These are phyloP conservation scores for Xylaria sp. DNA, from an alignment of 2,329 filamentous ascomycete genomes.

Conservation along the genomic window DNA sequence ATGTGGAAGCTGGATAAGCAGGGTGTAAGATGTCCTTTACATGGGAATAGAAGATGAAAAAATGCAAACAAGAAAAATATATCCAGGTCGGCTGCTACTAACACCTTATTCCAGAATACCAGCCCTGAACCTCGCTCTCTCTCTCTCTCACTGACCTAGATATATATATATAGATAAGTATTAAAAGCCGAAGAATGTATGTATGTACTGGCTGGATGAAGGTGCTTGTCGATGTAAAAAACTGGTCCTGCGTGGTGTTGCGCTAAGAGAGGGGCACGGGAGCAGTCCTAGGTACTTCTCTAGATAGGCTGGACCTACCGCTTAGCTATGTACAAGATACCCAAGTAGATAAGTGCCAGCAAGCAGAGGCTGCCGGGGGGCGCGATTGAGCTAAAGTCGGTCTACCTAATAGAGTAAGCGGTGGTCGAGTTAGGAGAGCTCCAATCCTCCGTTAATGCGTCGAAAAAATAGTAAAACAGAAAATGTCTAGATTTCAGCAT, in stretches of 20 bases:
- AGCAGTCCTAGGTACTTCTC: too few relatives aligned
- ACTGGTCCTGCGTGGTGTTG: background rate
- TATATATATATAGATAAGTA: background rate
- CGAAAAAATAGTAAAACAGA: background rate
- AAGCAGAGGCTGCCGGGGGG: background rate
- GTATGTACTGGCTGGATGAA: too few relatives aligned
- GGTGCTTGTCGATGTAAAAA: too few relatives aligned
- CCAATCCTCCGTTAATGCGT: conserved; percentile 4
- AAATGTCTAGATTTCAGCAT: background rate
- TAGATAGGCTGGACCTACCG: too few relatives aligned
- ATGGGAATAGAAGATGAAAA: background rate
- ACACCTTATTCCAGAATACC: background rate
- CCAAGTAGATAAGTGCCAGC: background rate
- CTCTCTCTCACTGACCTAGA: background rate
- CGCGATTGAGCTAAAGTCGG: conserved; percentile 13
- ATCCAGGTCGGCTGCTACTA: conserved; percentile 2
- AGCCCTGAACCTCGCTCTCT: background rate
- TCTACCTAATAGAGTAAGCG: conserved; percentile 29
- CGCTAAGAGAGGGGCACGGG: background rate
- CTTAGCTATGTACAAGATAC: background rate
- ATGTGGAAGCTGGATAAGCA: too few relatives aligned
- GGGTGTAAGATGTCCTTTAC: background rate
- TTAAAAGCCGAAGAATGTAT: too few relatives aligned
- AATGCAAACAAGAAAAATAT: background rate
- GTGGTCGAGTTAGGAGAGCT: conserved; percentile 16